Conservation (phyloP, 768 basidiomycete species). For the Chiua virens region DNA sequence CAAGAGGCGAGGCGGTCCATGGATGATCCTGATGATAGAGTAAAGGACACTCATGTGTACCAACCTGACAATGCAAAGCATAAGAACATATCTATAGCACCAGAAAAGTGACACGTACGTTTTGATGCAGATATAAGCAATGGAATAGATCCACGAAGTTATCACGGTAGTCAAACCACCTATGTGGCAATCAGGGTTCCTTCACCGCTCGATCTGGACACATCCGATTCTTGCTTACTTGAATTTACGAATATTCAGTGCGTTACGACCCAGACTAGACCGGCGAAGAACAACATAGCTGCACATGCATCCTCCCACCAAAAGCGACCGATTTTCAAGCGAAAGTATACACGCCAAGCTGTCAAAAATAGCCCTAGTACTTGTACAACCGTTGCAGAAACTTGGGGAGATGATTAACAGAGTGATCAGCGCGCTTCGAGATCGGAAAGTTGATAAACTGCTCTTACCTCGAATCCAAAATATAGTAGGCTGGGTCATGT, state of each 20-base stretch:
- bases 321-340: conserved; percentile 10
- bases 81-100: background rate
- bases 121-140: conserved; percentile 2
- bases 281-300: conserved; percentile 3
- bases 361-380: conserved; percentile 16
- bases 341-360: conserved; percentile 17
- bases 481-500: too few species aligned
- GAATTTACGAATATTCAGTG: background rate
- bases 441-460: too few species aligned
- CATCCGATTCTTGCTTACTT: background rate
- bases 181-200: background rate
- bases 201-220: background rate
- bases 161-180: background rate
- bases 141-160: background rate
- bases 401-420: background rate
- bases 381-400: conserved; percentile 8
- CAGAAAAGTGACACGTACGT: background rate
- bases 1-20: background rate
- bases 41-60: conserved; percentile 9
- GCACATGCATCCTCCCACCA: conserved; percentile 24
- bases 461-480: too few species aligned
- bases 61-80: background rate
- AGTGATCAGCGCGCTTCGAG: too few species aligned
- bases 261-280: conserved; percentile 1
- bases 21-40: conserved; percentile 11